A percentile compares a stretch with the other conserved stretches of the same genome.
phyloP scores from a whole-genome alignment of 139 green algal species.

The Asterochloris sp. region DNA sequence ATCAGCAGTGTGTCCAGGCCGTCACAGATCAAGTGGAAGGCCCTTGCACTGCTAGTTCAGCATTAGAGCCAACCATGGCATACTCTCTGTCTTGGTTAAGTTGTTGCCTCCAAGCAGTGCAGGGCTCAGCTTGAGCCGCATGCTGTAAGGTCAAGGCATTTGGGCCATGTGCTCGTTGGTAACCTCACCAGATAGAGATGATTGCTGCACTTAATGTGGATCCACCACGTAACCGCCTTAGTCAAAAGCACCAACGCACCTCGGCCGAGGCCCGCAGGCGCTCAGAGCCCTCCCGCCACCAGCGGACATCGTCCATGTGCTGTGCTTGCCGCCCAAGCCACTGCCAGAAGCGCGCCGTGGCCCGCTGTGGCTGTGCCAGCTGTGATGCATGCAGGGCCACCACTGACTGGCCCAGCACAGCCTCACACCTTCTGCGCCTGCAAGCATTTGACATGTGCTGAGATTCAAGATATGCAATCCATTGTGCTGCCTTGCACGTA shows the following conservation, averaged over 20 bases:
- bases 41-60: too few relatives aligned
- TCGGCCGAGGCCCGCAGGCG: not conserved
- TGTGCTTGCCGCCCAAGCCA: not conserved
- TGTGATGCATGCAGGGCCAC: not conserved
- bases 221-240: not conserved
- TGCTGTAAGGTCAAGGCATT: not conserved
- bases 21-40: too few relatives aligned
- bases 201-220: not conserved
- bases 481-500: too few relatives aligned
- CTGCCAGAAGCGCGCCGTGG: slow-evolving; percentile 11
- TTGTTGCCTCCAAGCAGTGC: not conserved
- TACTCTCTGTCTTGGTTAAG: too few relatives aligned
- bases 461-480: too few relatives aligned
- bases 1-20: too few relatives aligned
- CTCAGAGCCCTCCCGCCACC: slow-evolving; percentile 9
- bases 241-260: not conserved
- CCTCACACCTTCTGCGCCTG: too few relatives aligned
- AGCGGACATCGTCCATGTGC: slow-evolving; percentile 4
- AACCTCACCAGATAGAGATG: not conserved
- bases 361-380: not conserved
- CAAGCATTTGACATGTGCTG: too few relatives aligned
- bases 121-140: not conserved
- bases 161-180: not conserved
- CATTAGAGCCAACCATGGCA: too few relatives aligned
- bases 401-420: too few relatives aligned